A percentile compares a stretch with the other conserved stretches of the same genome.
phyloP scores from a whole-genome alignment of 2,329 filamentous ascomycete species.

The Phaeomoniella chlamydospora region DNA sequence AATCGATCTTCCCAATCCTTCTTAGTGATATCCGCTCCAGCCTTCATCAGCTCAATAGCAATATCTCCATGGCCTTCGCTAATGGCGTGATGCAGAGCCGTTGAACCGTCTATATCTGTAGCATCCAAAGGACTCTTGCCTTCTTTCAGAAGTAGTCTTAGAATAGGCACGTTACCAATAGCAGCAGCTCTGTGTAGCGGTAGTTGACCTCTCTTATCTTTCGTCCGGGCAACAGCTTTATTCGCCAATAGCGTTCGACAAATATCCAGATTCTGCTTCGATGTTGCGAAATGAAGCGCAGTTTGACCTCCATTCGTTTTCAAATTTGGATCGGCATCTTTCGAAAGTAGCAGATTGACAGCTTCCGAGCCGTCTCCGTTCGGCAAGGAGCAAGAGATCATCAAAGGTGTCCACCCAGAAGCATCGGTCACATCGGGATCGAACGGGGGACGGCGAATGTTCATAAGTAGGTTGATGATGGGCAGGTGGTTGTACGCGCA shows the following conservation, averaged over 20 bases:
- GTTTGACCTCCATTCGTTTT: conserved; percentile 45
- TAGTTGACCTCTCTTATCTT: conserved; percentile 78
- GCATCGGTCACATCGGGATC: conserved; percentile 19
- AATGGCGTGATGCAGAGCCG: conserved; percentile 67
- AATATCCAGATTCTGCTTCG: conserved; percentile 74
- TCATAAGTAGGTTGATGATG: conserved; percentile 53
- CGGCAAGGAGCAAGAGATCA: conserved; percentile 33
- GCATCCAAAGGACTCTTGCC: conserved; percentile 67
- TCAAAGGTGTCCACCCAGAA: conserved; percentile 34
- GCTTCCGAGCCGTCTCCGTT: conserved; percentile 29
- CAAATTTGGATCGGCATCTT: conserved; percentile 30
- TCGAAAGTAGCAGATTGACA: conserved; percentile 28
- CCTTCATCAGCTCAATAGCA: conserved; percentile 67
- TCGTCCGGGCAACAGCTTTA: conserved; percentile 64
- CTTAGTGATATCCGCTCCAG: conserved; percentile 70
- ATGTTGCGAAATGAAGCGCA: conserved; percentile 79
- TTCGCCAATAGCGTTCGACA: conserved; percentile 62
- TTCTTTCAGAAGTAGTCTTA: conserved; percentile 62
- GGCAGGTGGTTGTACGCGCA: conserved; percentile 65
- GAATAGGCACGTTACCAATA: conserved; percentile 74
- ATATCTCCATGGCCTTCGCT: conserved; percentile 57
- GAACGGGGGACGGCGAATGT: conserved; percentile 6
- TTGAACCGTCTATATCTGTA: conserved; percentile 68
- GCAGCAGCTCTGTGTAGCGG: conserved; percentile 85
- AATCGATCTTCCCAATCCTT: conserved; percentile 56